Conservation (phyloP, 106 monocot species). For the Dioscorea alata region DNA sequence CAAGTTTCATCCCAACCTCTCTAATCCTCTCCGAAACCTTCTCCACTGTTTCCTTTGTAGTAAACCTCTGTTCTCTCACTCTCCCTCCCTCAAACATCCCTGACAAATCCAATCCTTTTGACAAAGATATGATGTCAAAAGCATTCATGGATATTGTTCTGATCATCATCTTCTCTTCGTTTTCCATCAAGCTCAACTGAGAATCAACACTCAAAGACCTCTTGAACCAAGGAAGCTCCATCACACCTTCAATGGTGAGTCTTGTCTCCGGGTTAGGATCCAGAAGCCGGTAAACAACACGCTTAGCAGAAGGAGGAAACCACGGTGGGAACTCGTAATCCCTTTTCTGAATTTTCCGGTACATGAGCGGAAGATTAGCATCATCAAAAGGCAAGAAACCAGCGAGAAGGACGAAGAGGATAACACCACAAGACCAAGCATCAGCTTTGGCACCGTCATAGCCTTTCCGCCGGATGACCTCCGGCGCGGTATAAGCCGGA, state of each 20-base stretch:
- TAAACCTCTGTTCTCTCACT: conserved; percentile 17
- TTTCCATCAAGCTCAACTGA: not conserved
- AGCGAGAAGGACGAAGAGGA: conserved; percentile 44
- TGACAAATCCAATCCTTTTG: conserved; percentile 35
- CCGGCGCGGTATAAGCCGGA: conserved; percentile 74
- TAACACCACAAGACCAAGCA: conserved; percentile 62
- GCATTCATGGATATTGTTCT: conserved; percentile 26
- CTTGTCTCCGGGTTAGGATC: conserved; percentile 51
- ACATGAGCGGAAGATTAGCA: conserved; percentile 43
- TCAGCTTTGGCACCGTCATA: conserved; percentile 59
- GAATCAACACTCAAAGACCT: conserved; percentile 14
- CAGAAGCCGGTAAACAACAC: conserved; percentile 36
- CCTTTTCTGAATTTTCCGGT: conserved; percentile 23
- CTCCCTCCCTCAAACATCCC: conserved; percentile 23
- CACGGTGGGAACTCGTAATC: conserved; percentile 43
- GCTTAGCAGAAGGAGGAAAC: conserved; percentile 29
- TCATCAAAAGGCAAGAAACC: conserved; percentile 51
- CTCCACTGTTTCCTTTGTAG: conserved; percentile 17
- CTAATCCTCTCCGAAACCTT: conserved; percentile 15
- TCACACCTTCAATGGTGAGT: conserved; percentile 27
- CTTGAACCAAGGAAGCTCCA: conserved; percentile 26
- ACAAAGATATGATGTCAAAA: conserved; percentile 38
- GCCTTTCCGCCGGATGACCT: conserved; percentile 30
- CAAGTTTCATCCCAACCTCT: conserved; percentile 14
- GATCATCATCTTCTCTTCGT: too few relatives aligned